phyloP scores from a whole-genome alignment of 139 green algal genomes.

The Nannochloris sp. region DNA sequence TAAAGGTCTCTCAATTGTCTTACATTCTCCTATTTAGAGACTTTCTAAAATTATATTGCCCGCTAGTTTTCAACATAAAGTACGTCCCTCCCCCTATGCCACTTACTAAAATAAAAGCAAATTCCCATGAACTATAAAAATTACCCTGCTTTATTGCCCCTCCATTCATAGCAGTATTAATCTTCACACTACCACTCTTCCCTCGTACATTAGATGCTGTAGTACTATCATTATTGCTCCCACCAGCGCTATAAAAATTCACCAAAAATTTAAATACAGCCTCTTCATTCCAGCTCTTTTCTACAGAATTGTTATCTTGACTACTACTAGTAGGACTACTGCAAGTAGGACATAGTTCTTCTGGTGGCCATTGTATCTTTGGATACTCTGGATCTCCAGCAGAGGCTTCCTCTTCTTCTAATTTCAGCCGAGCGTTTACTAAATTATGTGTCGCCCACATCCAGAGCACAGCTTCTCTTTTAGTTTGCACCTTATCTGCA shows the following conservation, averaged over 20 bases:
- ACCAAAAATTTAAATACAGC: conserved; percentile 37
- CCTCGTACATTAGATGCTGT: too few relatives aligned
- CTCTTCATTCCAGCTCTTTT: conserved; percentile 32
- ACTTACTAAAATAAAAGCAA: background rate
- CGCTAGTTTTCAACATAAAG: background rate
- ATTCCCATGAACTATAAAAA: background rate
- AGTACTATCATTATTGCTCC: too few relatives aligned
- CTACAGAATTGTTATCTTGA: background rate
- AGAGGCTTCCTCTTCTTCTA: background rate
- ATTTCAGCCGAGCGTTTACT: conserved; percentile 19
- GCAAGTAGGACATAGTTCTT: conserved; percentile 32
- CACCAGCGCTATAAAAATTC: too few relatives aligned
- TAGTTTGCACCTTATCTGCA: conserved; percentile 27
- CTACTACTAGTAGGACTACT: background rate
- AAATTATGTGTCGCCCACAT: conserved; percentile 72
- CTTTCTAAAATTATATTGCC: too few relatives aligned
- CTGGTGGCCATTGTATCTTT: conserved; percentile 55
- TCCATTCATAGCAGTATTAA: too few relatives aligned
- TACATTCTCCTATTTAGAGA: too few relatives aligned
- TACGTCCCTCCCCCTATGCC: background rate
- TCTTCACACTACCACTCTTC: too few relatives aligned
- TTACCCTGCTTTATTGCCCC: too few relatives aligned
- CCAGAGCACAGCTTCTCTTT: conserved; percentile 57
- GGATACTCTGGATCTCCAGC: conserved; percentile 55
- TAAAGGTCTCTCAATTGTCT: too few relatives aligned